A percentile compares a stretch with the other conserved stretches of the same genome.
These are phyloP conservation scores for Elaeagnus macrophylla DNA, from an alignment of 306 rosid species.

Conservation along the genomic window DNA sequence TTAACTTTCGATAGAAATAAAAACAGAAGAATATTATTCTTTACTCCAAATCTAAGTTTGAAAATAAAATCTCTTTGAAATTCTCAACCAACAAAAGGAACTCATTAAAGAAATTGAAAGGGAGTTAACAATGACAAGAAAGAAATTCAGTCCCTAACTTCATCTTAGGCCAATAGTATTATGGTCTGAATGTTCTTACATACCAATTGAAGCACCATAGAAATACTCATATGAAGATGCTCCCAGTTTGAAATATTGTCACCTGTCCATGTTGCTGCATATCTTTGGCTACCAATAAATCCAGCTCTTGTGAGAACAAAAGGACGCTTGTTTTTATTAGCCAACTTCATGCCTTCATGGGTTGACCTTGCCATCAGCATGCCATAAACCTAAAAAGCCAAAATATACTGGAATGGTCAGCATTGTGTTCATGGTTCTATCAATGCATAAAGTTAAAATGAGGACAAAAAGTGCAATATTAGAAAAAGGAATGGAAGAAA, in stretches of 20 bases:
- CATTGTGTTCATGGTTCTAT: background rate
- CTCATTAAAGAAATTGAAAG: no score
- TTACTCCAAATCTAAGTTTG: slow-evolving; percentile 1
- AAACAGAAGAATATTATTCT: no score
- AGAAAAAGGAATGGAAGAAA: no score
- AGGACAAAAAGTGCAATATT: background rate
- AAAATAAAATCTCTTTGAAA: no score
- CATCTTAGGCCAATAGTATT: background rate
- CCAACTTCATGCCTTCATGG: slow-evolving; percentile 79
- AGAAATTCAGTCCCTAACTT: no score
- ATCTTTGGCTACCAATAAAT: slow-evolving; percentile 85
- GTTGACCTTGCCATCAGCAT: slow-evolving; percentile 88
- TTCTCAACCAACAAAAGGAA: no score
- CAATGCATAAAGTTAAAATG: background rate
- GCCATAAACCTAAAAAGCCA: slow-evolving; percentile 64
- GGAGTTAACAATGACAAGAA: no score
- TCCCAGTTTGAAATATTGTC: slow-evolving; percentile 95
- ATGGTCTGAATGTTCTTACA: slow-evolving; percentile 16
- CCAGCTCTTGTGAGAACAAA: slow-evolving; percentile 97
- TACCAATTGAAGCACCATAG: slow-evolving; percentile 94
- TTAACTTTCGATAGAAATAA: no score
- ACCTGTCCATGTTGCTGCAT: slow-evolving; percentile 95
- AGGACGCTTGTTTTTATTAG: slow-evolving; percentile 65
- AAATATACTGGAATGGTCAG: slow-evolving; percentile 18
- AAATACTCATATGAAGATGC: slow-evolving; percentile 93